Base-by-base conservation (phyloP, 306 rosid genomes). In the Casuarina cunninghamiana region DNA sequence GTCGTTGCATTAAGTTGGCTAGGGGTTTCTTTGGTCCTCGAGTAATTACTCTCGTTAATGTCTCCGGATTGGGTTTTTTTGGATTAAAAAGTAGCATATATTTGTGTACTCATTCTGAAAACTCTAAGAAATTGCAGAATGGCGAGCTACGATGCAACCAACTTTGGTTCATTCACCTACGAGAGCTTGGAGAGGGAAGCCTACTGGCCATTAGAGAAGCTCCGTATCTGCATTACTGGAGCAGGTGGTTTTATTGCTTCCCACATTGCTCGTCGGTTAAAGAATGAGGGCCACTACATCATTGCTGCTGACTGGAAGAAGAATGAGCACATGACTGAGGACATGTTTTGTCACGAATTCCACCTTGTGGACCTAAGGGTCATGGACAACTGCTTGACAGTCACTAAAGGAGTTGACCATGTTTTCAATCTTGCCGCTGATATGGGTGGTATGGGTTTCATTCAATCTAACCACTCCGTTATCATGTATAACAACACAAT, bases 401-500 rank as follows among this genome's bases (percentile, higher is more conserved):
- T 93, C 46, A 93, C 97, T 19, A 66, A 90, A 71, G 89, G 82
- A 45, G 99, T 93, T 41, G 96, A 88, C 70, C 99, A 95, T 78
- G 97, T 95, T 82, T 95, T 95, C 84, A 95, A 95, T 80, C 96
- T 95, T 71, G 99, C 99, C 80, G 99, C 99, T 79, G 99, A 95
- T 78, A 95, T 95, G 99, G 99, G 99, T 71, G 99, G 99, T 5
- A 95, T 95, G 99, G 99, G 99, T 44, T 95, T 95, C 81, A 95
- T 95, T 81, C 99, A 95, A 81, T 95, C 99, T 78, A 95, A 95
- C 68, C 99, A 95, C 86, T 95, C 99, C 10, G 99, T 95, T 76
- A 95, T 95, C 55, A 87, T 95, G 93, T 95, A 95, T 73, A 95
- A 93, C 80, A 95, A 95, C 83, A 93, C 99, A 49, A 95, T 95